Evolutionary conservation across 2,329 filamentous ascomycete species (phyloP).

Genomic region (Ophiostoma novo-ulmi): DNA sequence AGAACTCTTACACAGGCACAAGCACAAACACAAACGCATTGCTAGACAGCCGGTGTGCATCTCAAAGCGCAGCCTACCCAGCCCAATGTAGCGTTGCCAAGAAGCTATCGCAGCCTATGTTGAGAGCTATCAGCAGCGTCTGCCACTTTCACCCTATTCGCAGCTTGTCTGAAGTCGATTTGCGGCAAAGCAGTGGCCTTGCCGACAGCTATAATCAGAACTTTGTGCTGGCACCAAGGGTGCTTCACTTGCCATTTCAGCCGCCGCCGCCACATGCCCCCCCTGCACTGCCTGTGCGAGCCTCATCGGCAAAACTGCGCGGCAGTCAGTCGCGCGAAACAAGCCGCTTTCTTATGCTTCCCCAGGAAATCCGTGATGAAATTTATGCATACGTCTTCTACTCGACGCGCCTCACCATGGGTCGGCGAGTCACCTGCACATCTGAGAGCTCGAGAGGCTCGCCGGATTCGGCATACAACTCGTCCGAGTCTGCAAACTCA

Average conservation of each 20-base stretch:
- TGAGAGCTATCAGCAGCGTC: slow-evolving; percentile 21
- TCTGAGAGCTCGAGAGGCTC: background rate
- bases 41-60: background rate
- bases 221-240: background rate
- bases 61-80: background rate
- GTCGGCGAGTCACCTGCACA: slow-evolving; percentile 25
- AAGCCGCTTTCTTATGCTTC: slow-evolving; percentile 25
- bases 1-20: background rate
- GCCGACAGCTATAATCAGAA: background rate
- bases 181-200: background rate
- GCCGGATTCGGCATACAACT: slow-evolving; percentile 6
- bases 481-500: slow-evolving; percentile 2
- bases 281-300: slow-evolving; percentile 4
- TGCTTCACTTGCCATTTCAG: slow-evolving; percentile 7
- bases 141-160: background rate
- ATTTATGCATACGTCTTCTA: slow-evolving; percentile 27
- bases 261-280: background rate
- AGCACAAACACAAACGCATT: background rate
- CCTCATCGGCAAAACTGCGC: background rate
- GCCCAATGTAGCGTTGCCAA: slow-evolving; percentile 14
- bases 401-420: slow-evolving; percentile 28
- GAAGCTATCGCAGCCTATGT: slow-evolving; percentile 21
- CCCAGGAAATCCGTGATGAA: slow-evolving; percentile 27
- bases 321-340: slow-evolving; percentile 10
- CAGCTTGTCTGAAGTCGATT: background rate